Evolutionary conservation across 148 eudicot species (phyloP).

Genomic region (Salicornia ramosissima): DNA sequence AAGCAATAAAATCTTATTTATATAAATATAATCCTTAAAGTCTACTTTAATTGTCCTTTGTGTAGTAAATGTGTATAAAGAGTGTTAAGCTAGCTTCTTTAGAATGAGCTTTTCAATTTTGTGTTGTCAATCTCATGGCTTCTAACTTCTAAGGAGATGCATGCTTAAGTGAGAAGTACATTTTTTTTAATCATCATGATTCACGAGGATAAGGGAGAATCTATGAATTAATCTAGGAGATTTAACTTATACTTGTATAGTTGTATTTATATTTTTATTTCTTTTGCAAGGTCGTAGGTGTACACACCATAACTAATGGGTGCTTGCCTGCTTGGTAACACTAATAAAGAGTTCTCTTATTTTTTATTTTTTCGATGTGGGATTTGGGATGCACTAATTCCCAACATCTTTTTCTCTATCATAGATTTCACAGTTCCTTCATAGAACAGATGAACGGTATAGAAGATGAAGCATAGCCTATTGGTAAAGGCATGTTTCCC

Average conservation of each 20-base stretch:
- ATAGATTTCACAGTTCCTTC: too few relatives aligned
- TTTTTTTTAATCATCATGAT: neutral
- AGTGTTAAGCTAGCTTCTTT: neutral
- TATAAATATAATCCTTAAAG: neutral
- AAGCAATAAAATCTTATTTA: slow-evolving; percentile 2
- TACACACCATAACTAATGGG: too few relatives aligned
- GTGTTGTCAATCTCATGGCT: slow-evolving; percentile 1
- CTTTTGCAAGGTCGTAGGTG: neutral
- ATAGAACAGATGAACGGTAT: too few relatives aligned
- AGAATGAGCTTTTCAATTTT: neutral
- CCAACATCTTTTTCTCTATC: too few relatives aligned
- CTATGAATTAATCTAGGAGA: slow-evolving; percentile 22
- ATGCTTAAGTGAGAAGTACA: slow-evolving; percentile 30
- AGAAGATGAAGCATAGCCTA: too few relatives aligned
- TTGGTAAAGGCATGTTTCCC: too few relatives aligned
- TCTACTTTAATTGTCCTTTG: slow-evolving; percentile 1
- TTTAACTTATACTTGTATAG: neutral
- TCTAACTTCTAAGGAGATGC: slow-evolving; percentile 7
- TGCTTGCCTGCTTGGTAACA: too few relatives aligned
- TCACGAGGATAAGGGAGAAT: slow-evolving; percentile 26
- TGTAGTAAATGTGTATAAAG: slow-evolving; percentile 5
- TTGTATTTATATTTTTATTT: neutral
- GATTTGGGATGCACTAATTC: too few relatives aligned
- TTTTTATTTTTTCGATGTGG: too few relatives aligned
- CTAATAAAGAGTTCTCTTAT: too few relatives aligned